These are phyloP conservation scores for Colletotrichum sp. DNA, from an alignment of 2,329 filamentous ascomycete species.

Conservation along the genomic window DNA sequence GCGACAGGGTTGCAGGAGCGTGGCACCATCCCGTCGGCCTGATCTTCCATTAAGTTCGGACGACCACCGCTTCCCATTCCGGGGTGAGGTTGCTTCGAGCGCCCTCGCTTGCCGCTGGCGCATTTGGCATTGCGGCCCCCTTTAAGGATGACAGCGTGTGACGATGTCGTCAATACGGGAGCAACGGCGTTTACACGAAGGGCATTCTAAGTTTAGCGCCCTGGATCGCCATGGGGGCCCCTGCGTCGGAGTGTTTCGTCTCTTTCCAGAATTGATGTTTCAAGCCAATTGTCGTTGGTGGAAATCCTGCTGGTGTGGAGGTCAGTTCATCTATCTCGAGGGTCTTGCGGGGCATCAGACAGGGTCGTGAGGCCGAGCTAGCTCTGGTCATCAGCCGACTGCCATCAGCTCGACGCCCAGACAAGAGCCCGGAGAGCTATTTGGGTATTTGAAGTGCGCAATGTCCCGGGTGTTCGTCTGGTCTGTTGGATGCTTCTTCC, in stretches of 20 bases:
- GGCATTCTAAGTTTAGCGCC: background rate
- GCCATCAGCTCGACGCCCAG: background rate
- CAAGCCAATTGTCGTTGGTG: background rate
- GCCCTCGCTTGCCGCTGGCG: background rate
- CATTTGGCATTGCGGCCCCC: background rate
- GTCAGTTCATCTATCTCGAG: constrained; percentile 1
- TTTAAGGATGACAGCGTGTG: background rate
- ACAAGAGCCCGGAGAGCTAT: background rate
- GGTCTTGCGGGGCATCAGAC: background rate
- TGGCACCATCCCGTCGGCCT: background rate
- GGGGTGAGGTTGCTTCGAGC: background rate
- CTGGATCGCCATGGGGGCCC: background rate
- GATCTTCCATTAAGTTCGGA: background rate
- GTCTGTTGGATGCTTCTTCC: background rate
- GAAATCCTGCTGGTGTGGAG: background rate
- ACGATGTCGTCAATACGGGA: background rate
- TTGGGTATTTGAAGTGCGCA: background rate
- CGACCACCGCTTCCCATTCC: background rate
- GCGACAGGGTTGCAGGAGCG: background rate
- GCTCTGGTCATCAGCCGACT: background rate
- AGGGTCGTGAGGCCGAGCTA: background rate
- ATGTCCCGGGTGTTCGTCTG: background rate
- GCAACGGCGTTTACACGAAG: background rate
- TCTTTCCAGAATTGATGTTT: background rate
- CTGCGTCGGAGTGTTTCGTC: background rate